These are phyloP conservation scores for Fraxinus excelsior DNA, from an alignment of 257 asterid genomes.

Conservation along the genomic window DNA sequence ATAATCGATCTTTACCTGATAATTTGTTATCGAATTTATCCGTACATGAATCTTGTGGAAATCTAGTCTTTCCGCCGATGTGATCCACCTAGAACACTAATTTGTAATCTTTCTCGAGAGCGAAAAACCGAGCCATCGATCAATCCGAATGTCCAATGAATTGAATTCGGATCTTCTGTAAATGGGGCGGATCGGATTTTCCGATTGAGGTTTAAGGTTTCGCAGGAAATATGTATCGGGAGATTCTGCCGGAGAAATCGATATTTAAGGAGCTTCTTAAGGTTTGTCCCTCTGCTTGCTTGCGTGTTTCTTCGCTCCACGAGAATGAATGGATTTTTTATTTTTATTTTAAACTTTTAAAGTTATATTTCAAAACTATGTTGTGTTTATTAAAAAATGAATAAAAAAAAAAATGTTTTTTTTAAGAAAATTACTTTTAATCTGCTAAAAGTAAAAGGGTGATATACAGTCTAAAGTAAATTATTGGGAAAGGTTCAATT, in stretches of 20 bases:
- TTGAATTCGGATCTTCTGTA: not conserved
- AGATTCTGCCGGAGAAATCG: not conserved
- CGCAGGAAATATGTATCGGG: not conserved
- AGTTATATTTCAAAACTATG: too few species aligned
- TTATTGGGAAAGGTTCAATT: too few species aligned
- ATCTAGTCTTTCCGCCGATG: conserved; percentile 85
- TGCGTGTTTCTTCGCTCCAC: too few species aligned
- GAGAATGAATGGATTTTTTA: not conserved
- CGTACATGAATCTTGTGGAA: conserved; percentile 94
- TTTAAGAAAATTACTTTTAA: too few species aligned
- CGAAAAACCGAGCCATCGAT: conserved; percentile 65
- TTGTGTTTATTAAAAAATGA: too few species aligned
- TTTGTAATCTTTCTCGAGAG: not conserved
- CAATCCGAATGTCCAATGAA: conserved; percentile 13
- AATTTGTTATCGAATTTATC: conserved; percentile 89
- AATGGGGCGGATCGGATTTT: not conserved
- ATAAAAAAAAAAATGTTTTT: too few species aligned
- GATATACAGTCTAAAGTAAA: too few species aligned
- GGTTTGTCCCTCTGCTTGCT: not conserved
- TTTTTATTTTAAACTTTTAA: too few species aligned
- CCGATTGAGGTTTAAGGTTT: not conserved
- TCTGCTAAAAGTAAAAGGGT: too few species aligned
- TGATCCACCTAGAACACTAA: not conserved
- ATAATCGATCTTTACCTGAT: conserved; percentile 60
- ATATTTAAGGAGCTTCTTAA: not conserved